Evolutionary conservation across 148 eudicot genomes (phyloP).

Genomic region (Persicaria maculosa): DNA sequence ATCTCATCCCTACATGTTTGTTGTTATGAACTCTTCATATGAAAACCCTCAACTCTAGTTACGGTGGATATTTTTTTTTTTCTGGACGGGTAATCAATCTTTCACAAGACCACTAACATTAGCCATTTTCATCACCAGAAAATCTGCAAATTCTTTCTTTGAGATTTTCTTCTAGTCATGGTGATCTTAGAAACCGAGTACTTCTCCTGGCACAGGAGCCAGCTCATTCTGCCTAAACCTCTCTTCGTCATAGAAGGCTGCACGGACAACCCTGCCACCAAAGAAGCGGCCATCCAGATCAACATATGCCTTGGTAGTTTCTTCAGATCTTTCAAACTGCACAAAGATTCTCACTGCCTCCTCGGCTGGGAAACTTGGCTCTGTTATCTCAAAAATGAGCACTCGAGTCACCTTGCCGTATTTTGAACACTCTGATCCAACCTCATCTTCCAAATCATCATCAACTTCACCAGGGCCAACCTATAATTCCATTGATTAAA

Average conservation of each 20-base stretch:
- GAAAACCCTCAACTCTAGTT: neutral
- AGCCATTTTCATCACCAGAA: neutral
- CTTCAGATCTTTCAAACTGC: constrained; percentile 89
- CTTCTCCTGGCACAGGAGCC: constrained; percentile 80
- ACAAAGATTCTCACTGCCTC: constrained; percentile 95
- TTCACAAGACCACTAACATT: neutral
- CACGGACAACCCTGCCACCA: constrained; percentile 85
- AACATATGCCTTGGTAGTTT: constrained; percentile 80
- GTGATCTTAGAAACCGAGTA: constrained; percentile 49
- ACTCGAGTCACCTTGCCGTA: constrained; percentile 85
- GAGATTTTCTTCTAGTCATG: neutral
- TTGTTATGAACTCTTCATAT: neutral
- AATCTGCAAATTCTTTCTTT: neutral
- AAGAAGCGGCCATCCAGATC: constrained; percentile 92
- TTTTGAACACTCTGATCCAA: constrained; percentile 83
- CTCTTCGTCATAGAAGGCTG: constrained; percentile 71
- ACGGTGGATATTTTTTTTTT: neutral
- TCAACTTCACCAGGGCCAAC: constrained; percentile 99
- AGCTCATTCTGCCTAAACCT: constrained; percentile 69
- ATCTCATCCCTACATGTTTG: too few species aligned
- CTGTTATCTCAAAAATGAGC: constrained; percentile 91
- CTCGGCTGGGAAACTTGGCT: constrained; percentile 66
- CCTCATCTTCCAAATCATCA: constrained; percentile 88
- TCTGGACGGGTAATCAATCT: neutral
- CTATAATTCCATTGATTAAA: constrained; percentile 15